Evolutionary conservation across 371 early-diverging fungal genomes (phyloP), one percentile per base, ranked within the genome.

Genomic region (Apophysomyces ossiformis): DNA sequence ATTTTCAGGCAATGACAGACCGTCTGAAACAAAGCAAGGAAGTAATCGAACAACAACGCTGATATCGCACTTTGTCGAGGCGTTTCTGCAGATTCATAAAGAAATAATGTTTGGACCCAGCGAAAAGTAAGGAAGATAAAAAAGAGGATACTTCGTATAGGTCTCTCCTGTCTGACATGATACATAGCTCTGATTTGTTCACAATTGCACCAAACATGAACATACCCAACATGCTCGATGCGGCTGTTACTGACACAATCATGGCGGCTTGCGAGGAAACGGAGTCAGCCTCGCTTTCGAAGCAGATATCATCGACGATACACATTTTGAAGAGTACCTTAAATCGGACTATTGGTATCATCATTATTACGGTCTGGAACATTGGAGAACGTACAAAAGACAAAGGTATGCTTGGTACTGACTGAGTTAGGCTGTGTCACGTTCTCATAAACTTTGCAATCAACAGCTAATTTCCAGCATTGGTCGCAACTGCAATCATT

Each of bases 301-400:
- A 65, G 21, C 45, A 63, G 1, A 60, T 63, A 5, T 26, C 45
- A 8, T 70, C 75, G 7, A 54, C 63, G 5, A 45, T 82, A 1
- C 75, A 76, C 36, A 74, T 83, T 4, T 16, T 83, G 1, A 72
- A 74, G 12, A 75, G 69, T 13, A 83, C 79, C 0, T 26, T 81
- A 5, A 79, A 73, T 13, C 71, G 81, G 4, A 67, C 71, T 1
- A 57, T 77, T 8, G 68, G 69, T 8, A 83, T 81, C 65, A 39
- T 79, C 26, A 39, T 83, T 9, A 75, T 79, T 37, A 79, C 79
- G 8, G 66, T 77, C 2, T 83, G 84, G 84, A 64, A 77, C 59
- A 58, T 77, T 1, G 72, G 75, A 11, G 79, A 79, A 46, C 69
- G 70, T 9, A 61, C 76, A 41, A 76, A 75, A 38, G 73, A 71